Percentiles rank a stretch among this genome's conserved stretches.
These are phyloP conservation scores for Pseudogymnoascus destructans DNA, from an alignment of 2,329 filamentous ascomycete species.

Conservation along the genomic window DNA sequence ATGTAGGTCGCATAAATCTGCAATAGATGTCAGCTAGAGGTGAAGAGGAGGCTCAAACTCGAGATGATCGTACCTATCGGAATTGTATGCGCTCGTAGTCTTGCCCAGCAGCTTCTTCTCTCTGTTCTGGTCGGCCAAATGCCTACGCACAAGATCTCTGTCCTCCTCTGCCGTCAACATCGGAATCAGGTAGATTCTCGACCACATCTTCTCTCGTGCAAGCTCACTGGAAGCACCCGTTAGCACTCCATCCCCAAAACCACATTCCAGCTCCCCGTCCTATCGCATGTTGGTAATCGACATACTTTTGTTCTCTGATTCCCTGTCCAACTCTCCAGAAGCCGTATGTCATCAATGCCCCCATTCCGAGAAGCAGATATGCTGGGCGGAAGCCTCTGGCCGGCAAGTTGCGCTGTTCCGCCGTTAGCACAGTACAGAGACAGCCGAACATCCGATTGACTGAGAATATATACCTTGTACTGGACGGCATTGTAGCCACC, in stretches of 20 bases:
- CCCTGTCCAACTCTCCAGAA: conserved; percentile 78
- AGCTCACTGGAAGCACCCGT: conserved; percentile 56
- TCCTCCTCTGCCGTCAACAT: conserved; percentile 93
- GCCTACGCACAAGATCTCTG: conserved; percentile 78
- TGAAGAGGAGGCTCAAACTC: conserved; percentile 12
- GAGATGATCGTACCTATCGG: conserved; percentile 54
- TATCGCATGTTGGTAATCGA: background rate
- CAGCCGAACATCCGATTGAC: background rate
- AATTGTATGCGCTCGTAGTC: conserved; percentile 75
- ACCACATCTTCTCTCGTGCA: conserved; percentile 95
- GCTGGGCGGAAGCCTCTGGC: conserved; percentile 78
- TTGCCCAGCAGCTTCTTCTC: conserved; percentile 84
- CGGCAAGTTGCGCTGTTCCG: conserved; percentile 70
- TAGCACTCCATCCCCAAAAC: background rate
- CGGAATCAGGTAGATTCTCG: conserved; percentile 86
- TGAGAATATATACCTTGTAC: conserved; percentile 61
- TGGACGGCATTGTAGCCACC: conserved; percentile 95
- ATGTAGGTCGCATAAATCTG: conserved; percentile 74
- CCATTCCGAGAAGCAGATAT: conserved; percentile 64
- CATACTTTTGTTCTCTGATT: conserved; percentile 83
- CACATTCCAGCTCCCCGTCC: background rate
- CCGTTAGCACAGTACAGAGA: background rate
- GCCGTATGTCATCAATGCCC: conserved; percentile 71
- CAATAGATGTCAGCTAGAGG: background rate
- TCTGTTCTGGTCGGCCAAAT: conserved; percentile 73